phyloP scores from a whole-genome alignment of 345 rosid genomes.

The Rhizophora mangle region DNA sequence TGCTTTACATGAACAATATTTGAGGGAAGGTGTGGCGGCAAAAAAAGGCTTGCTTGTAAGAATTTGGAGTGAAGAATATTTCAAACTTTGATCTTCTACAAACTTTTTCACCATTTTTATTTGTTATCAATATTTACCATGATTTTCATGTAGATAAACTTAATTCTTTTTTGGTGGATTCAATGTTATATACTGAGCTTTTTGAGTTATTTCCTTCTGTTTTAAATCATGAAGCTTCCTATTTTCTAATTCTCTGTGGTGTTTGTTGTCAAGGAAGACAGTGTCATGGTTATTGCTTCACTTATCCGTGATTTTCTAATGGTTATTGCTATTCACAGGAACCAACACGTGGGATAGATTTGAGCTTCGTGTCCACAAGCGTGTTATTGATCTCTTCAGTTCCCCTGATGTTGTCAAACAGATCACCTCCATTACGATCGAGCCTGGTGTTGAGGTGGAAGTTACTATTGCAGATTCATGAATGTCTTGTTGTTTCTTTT shows the following conservation, averaged over 20 bases:
- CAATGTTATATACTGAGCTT: too few species aligned
- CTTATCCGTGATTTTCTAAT: background rate
- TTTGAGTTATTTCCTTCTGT: too few species aligned
- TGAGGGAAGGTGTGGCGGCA: too few species aligned
- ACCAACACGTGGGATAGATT: constrained; percentile 65
- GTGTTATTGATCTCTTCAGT: constrained; percentile 59
- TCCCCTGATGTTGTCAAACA: constrained; percentile 68
- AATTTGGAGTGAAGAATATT: too few species aligned
- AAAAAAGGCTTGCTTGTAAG: too few species aligned
- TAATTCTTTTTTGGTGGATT: too few species aligned
- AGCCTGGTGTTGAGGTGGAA: constrained; percentile 65
- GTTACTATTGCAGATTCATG: constrained; percentile 46
- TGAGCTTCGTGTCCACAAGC: constrained; percentile 59
- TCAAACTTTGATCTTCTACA: too few species aligned
- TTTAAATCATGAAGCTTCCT: too few species aligned
- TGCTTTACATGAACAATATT: background rate
- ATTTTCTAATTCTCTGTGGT: background rate
- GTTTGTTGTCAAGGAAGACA: background rate
- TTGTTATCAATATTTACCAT: too few species aligned
- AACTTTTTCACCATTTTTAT: too few species aligned
- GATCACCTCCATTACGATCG: constrained; percentile 59
- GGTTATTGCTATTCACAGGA: constrained; percentile 24
- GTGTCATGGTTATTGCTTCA: background rate
- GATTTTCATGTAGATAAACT: too few species aligned
- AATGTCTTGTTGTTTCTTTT: background rate